These are phyloP conservation scores for Suhomyces vadensis DNA, from an alignment of 805 yeast genomes.

Conservation along the genomic window DNA sequence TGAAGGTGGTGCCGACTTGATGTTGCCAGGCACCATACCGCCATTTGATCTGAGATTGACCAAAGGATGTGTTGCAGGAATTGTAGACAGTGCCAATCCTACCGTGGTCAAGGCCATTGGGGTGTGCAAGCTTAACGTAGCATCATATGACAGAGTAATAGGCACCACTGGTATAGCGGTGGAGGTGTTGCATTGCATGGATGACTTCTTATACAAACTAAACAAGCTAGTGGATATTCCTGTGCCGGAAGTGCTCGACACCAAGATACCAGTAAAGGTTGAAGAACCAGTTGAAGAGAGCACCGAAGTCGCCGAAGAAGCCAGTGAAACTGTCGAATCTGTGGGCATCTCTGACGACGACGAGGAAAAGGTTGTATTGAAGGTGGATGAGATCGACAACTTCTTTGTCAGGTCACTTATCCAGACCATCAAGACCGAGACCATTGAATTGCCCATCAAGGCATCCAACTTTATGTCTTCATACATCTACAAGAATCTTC, in stretches of 20 bases:
- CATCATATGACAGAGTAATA: constrained; percentile 44
- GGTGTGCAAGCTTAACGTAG: constrained; percentile 50
- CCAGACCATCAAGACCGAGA: constrained; percentile 62
- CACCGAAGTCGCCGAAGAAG: constrained; percentile 10
- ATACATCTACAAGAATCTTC: constrained; percentile 70
- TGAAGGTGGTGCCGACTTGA: constrained; percentile 77
- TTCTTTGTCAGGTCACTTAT: constrained; percentile 70
- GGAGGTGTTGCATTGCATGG: constrained; percentile 60
- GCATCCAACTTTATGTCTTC: constrained; percentile 76
- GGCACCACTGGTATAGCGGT: constrained; percentile 82
- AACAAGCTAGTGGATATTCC: constrained; percentile 46
- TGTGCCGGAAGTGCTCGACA: constrained; percentile 26
- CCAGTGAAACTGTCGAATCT: not conserved
- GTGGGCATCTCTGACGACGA: too few relatives aligned
- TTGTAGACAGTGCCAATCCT: constrained; percentile 63
- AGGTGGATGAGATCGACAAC: constrained; percentile 68
- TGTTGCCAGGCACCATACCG: constrained; percentile 70
- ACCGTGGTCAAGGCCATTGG: constrained; percentile 74
- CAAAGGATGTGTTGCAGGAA: constrained; percentile 66
- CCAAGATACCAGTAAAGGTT: constrained; percentile 41
- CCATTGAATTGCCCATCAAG: constrained; percentile 62
- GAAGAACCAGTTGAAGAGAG: constrained; percentile 15
- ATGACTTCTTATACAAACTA: constrained; percentile 61
- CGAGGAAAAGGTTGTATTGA: constrained; percentile 31
- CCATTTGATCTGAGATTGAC: constrained; percentile 54